Percentiles rank a stretch among this genome's conserved stretches.
phyloP scores from a whole-genome alignment of 352 stramenopile genomes.

The Phytophthora palmivora region DNA sequence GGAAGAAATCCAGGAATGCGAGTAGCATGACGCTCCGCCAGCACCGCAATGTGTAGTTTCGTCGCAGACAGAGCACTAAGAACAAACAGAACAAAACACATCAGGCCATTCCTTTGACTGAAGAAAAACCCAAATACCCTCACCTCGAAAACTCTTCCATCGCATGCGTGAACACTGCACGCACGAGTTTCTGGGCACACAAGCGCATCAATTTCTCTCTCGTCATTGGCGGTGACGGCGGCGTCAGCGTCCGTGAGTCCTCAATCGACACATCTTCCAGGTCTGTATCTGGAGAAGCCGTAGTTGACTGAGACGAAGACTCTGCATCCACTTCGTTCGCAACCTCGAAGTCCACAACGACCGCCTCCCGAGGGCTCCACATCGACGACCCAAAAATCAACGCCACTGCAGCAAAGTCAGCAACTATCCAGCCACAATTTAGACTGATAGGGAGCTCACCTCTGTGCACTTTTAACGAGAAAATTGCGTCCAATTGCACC shows the following conservation, averaged over 20 bases:
- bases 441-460: slow-evolving; percentile 9
- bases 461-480: slow-evolving; percentile 44
- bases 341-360: slow-evolving; percentile 56
- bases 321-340: background rate
- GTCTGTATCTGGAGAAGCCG: slow-evolving; percentile 19
- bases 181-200: slow-evolving; percentile 74
- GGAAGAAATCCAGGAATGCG: slow-evolving; percentile 61
- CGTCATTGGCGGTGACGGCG: slow-evolving; percentile 13
- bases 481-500: slow-evolving; percentile 39
- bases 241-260: slow-evolving; percentile 3
- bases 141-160: slow-evolving; percentile 51
- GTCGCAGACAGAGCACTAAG: slow-evolving; percentile 52
- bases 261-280: slow-evolving; percentile 24
- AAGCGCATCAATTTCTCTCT: slow-evolving; percentile 49
- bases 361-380: slow-evolving; percentile 58
- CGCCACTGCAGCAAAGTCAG: slow-evolving; percentile 45
- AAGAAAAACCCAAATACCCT: background rate
- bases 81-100: background rate
- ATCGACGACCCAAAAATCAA: slow-evolving; percentile 67
- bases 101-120: slow-evolving; percentile 1
- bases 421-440: slow-evolving; percentile 2
- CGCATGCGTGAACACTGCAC: slow-evolving; percentile 45
- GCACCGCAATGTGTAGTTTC: slow-evolving; percentile 59
- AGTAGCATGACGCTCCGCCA: slow-evolving; percentile 40
- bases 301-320: background rate